Percentiles rank a stretch among this genome's conserved stretches.
phyloP scores from a whole-genome alignment of 2,329 filamentous ascomycete genomes.

The Pseudogymnoascus sp. region DNA sequence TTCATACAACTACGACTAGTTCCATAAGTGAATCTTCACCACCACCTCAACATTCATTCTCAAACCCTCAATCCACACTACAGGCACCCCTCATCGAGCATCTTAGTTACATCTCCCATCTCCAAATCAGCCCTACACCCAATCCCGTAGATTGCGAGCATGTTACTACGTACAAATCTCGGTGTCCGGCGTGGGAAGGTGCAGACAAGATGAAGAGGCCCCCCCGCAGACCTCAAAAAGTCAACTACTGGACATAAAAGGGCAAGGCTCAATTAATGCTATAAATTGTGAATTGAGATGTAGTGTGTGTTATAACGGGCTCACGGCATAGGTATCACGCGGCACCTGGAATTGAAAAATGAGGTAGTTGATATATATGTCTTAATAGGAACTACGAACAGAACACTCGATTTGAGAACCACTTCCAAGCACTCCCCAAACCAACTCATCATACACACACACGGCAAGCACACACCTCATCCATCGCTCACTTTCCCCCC shows the following conservation, averaged over 20 bases:
- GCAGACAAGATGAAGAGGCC: neutral
- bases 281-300: too few relatives aligned
- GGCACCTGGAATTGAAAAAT: neutral
- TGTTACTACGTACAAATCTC: neutral
- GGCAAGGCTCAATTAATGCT: too few relatives aligned
- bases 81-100: neutral
- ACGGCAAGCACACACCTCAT: neutral
- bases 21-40: neutral
- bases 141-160: neutral
- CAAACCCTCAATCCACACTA: neutral
- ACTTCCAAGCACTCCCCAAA: neutral
- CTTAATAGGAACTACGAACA: neutral
- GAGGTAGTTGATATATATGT: neutral
- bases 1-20: neutral
- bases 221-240: too few relatives aligned
- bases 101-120: neutral
- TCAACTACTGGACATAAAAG: too few relatives aligned
- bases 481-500: conserved; percentile 41
- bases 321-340: too few relatives aligned
- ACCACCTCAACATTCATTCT: neutral
- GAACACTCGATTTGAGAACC: neutral
- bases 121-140: neutral
- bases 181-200: neutral
- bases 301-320: too few relatives aligned
- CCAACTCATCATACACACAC: conserved; percentile 1